Evolutionary conservation across 352 stramenopile genomes (phyloP), one percentile per base, ranked within the genome.

Genomic region (Phytophthora lateralis): DNA sequence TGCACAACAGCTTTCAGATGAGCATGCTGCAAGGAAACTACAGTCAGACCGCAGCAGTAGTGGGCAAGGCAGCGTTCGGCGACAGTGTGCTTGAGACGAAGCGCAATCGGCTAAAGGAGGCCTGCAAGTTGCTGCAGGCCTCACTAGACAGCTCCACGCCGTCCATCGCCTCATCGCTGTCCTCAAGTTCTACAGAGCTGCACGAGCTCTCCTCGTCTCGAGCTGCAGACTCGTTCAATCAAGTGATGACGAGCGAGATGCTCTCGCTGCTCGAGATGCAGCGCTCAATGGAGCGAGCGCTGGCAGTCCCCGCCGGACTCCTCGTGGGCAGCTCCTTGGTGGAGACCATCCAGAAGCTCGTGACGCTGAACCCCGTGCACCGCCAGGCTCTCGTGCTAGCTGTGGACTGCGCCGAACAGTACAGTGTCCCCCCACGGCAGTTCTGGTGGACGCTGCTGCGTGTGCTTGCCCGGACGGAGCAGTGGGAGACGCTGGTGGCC

Each of bases 271-370:
- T 88, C 8, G 65, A 85, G 20, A 69, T 50, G 6, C 78, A 90
- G 39, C 57, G 63, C 35, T 51, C 66, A 0, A 71, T 90, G 14
- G 68, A 88, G 44, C 59, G 66, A 17, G 56, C 55, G 0, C 56
- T 90, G 18, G 66, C 57, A n/a, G 57, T 76, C 27, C 62, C 85
- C 7, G 59, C 80, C 17, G 74, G 78, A 11, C 63, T 77, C 35
- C 51, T 90, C 15, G 66, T 89, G 8, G 75, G 81, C 8, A 64
- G 58, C 18, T 90, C 78, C 0, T 66, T 89, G 10, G 52, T 86
- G 26, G 76, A 89, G 50, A 89, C 76, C 26, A 50, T 89, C 30
- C 67, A 88, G 43, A 87, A 89, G 49, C 47, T 89, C n/a, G 56
- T 88, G 21, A 73, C 66, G 21, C 55, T 90, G 24, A 76, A 83